These are phyloP conservation scores for Capsicum pubescens DNA, from an alignment of 257 asterid genomes.

Conservation along the genomic window DNA sequence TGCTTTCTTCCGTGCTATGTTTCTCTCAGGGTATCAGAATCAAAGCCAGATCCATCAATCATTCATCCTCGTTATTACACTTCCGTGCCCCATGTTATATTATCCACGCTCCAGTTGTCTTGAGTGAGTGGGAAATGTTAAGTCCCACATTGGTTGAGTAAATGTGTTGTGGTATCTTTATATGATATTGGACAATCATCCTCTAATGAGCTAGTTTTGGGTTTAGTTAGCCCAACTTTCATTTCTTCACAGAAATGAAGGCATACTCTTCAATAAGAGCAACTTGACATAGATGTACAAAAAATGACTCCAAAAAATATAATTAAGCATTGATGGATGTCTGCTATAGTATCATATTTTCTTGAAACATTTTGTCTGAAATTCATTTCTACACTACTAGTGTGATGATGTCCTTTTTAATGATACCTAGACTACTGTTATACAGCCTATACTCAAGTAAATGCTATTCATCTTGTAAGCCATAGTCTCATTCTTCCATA, in stretches of 20 bases:
- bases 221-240: not conserved
- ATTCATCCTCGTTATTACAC: not conserved
- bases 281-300: not conserved
- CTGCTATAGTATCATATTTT: conserved; percentile 2
- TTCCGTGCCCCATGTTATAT: not conserved
- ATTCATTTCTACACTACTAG: not conserved
- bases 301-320: not conserved
- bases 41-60: not conserved
- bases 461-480: not conserved
- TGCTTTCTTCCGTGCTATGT: not conserved
- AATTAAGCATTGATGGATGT: not conserved
- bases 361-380: not conserved
- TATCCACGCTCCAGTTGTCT: not conserved
- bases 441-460: not conserved
- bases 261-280: not conserved
- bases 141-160: not conserved
- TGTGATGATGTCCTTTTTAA: not conserved
- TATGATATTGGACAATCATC: not conserved
- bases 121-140: not conserved
- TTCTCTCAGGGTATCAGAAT: not conserved
- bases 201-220: not conserved
- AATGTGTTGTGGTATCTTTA: not conserved
- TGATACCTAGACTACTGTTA: not conserved
- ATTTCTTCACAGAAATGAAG: not conserved
- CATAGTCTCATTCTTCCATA: too few relatives aligned